phyloP scores from a whole-genome alignment of 169 alveolate species.

The Plasmodium knowlesi region DNA sequence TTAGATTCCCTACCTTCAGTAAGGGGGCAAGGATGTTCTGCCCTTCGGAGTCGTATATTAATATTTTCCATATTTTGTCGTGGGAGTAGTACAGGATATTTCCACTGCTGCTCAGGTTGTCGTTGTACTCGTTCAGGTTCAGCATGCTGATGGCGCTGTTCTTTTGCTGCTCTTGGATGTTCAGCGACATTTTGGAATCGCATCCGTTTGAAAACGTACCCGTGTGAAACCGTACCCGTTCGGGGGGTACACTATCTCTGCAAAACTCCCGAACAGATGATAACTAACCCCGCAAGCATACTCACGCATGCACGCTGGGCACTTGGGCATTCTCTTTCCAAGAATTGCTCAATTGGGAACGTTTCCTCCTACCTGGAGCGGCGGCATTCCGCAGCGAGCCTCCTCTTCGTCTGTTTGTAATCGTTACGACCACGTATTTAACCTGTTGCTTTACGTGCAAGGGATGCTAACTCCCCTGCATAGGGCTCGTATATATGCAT shows the following conservation, averaged over 20 bases:
- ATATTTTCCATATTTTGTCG: constrained; percentile 87
- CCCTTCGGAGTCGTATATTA: constrained; percentile 87
- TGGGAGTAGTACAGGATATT: constrained; percentile 77
- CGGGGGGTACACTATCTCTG: background rate
- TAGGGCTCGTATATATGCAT: background rate
- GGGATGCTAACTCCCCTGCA: background rate
- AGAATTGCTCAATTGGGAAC: background rate
- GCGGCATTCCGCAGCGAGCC: background rate
- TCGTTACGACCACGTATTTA: background rate
- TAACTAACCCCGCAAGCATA: background rate
- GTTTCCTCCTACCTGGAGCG: background rate
- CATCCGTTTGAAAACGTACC: background rate
- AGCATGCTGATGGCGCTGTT: constrained; percentile 62
- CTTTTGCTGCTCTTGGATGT: constrained; percentile 70
- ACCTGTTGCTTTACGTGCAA: background rate
- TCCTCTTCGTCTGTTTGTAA: background rate
- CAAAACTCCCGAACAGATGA: background rate
- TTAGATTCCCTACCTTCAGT: constrained; percentile 86
- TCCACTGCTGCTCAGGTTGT: constrained; percentile 35
- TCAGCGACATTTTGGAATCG: constrained; percentile 20
- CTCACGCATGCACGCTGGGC: background rate
- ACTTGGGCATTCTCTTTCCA: background rate
- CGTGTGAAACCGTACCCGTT: background rate
- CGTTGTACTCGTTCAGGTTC: constrained; percentile 54
- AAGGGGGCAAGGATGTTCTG: constrained; percentile 86